These are phyloP conservation scores for Triticum turgidum DNA, from an alignment of 176 grass and related monocot genomes.

Conservation along the genomic window DNA sequence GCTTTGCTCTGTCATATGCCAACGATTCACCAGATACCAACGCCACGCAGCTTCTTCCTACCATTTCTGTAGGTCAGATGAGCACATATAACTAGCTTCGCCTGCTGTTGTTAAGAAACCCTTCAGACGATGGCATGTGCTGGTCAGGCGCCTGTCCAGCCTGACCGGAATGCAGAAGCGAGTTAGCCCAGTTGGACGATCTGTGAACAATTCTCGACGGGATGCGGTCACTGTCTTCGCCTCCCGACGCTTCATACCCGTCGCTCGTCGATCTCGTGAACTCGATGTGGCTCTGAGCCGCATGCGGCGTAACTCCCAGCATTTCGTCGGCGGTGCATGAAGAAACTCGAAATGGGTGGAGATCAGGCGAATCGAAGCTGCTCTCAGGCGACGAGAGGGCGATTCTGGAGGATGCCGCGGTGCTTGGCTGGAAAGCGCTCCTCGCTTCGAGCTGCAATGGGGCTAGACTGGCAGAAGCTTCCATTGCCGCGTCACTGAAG, in stretches of 20 bases:
- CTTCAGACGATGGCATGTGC: constrained; percentile 30
- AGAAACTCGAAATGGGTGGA: constrained; percentile 78
- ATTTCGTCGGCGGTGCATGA: constrained; percentile 72
- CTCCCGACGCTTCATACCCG: constrained; percentile 92
- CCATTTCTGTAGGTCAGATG: not conserved
- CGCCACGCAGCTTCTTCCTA: not conserved
- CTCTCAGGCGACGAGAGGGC: constrained; percentile 79
- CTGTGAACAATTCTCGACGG: constrained; percentile 93
- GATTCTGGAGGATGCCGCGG: constrained; percentile 48
- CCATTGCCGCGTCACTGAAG: constrained; percentile 42
- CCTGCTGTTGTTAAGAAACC: constrained; percentile 19
- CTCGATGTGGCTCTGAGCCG: constrained; percentile 48
- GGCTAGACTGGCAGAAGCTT: constrained; percentile 64
- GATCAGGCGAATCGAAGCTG: constrained; percentile 89
- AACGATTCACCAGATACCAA: constrained; percentile 1
- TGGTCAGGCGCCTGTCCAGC: constrained; percentile 28
- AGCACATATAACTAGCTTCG: not conserved
- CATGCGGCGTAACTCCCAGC: constrained; percentile 15
- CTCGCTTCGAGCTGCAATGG: constrained; percentile 91
- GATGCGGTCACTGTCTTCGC: constrained; percentile 90
- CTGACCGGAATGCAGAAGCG: constrained; percentile 37
- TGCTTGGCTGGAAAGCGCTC: constrained; percentile 70
- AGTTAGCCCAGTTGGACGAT: constrained; percentile 70
- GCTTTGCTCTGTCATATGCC: not conserved
- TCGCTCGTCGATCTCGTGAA: constrained; percentile 83